Evolutionary conservation across 352 stramenopile genomes (phyloP), one percentile per base, ranked within the genome.

Genomic region (Albugo candida): DNA sequence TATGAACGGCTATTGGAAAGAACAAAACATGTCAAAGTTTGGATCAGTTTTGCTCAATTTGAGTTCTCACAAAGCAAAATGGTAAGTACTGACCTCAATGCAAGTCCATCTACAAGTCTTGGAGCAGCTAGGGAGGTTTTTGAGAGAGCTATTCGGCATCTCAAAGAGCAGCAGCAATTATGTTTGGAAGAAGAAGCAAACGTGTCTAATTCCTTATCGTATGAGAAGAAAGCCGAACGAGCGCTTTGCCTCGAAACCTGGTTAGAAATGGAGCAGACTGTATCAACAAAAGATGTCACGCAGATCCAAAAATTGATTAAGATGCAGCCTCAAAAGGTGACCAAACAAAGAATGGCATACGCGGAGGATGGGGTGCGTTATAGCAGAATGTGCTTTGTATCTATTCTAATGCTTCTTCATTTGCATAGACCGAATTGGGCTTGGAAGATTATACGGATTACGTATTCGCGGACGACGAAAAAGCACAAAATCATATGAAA

Each of bases 361-460:
- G 83, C 85, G 13, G 71, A 93, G 37, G 78, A 97, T 48, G 81
- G 78, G 61, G 74, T 87, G 66, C 45, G 71, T 79, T 46, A 39
- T 8, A 1, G 38, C 8, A 10, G 17, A 8, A 19, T 8, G 3
- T 19, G 8, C 8, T 3, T 17, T 45, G 46, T 56, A 19, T 27
- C 51, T 13, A 12, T 14, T 45, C 47, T 53, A 16, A 18, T 50
- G 48, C 50, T 35, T 18, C 45, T 50, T 52, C 42, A n/a, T 24
- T n/a, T 47, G 44, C 49, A 49, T 47, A 87, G 74, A 80, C 65
- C 68, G 87, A 75, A 64, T 69, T 78, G 76, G 93, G 75, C 2
- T 77, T 88, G 73, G 95, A 99, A 64, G 94, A 98, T 58, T 98
- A 97, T 75, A 97, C 93, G 47, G 95, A 99, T 59, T 99, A 97